Evolutionary conservation across 2,329 filamentous ascomycete genomes (phyloP), one percentile per base, ranked within the genome.

Genomic region (Penicillium sp.): DNA sequence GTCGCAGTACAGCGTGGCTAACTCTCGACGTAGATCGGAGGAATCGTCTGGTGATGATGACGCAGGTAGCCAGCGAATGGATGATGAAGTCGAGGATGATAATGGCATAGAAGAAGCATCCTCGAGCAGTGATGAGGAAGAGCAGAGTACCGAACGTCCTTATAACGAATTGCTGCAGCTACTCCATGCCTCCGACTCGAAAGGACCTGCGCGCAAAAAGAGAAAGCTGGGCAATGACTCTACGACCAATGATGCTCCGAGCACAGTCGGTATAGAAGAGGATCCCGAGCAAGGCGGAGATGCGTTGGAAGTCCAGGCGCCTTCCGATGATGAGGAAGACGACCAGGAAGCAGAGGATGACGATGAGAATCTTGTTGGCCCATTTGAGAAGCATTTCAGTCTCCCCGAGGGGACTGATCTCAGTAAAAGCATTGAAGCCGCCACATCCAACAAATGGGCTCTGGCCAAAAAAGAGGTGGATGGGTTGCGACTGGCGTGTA

Each of bases 361-460:
- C 8, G 59, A 62, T n/a, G 61, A 68, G 16, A 62, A 68, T 29
- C 56, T 68, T 17, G 66, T 65, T 4, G 85, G 94, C 60, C 83
- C 86, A 0, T 95, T 93, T 55, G 84, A 92, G 47, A 66, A 70
- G 6, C 90, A 95, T 64, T 94, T 93, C 59, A 77, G 79, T 22
- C 72, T 72, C 28, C 78, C 80, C 0, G 75, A 89, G 30, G 76
- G 84, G 32, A 70, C 73, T 4, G 64, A 74, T 28, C 65, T 87
- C 6, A 66, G 73, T 1, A 65, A 67, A 49, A 75, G 65, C 23
- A 55, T 77, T 23, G 64, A 72, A 41, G 62, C 67, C 13, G 65
- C 71, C 18, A 56, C 65, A 5, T 57, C 65, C 8, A 72, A 70
- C 30, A 64, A 71, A 44, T 79, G 74, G 76, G 57, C 57, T 5